phyloP scores from a whole-genome alignment of 2,329 filamentous ascomycete genomes.

The Epichloe gansuensis region DNA sequence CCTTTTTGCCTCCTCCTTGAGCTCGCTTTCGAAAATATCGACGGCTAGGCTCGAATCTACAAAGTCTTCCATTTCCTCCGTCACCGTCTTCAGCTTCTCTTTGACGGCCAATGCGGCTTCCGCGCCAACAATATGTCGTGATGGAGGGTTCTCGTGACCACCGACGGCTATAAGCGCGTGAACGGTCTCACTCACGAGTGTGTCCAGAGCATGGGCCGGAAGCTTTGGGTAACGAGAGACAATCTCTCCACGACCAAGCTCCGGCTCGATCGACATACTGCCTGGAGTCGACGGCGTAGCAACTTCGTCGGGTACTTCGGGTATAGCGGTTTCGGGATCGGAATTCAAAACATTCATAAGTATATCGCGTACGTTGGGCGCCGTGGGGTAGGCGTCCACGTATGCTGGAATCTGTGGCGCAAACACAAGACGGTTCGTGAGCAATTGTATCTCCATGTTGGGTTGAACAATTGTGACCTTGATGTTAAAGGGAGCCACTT shows the following conservation, averaged over 20 bases:
- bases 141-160: constrained; percentile 89
- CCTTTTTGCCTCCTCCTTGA: constrained; percentile 37
- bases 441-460: constrained; percentile 77
- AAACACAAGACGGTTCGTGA: constrained; percentile 78
- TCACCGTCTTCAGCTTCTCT: constrained; percentile 92
- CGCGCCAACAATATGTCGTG: constrained; percentile 82
- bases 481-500: constrained; percentile 93
- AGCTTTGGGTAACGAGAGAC: constrained; percentile 63
- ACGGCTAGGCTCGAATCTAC: constrained; percentile 79
- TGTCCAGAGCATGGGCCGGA: constrained; percentile 52
- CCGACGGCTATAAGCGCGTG: constrained; percentile 85
- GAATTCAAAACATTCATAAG: constrained; percentile 66
- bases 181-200: constrained; percentile 75
- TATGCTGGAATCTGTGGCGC: constrained; percentile 58
- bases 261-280: constrained; percentile 20
- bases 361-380: constrained; percentile 73
- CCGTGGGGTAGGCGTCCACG: constrained; percentile 32
- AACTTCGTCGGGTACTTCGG: constrained; percentile 16
- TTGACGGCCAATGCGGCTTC: constrained; percentile 82
- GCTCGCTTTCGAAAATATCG: constrained; percentile 54
- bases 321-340: constrained; percentile 50
- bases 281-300: constrained; percentile 19
- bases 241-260: constrained; percentile 29
- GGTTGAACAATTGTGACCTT: constrained; percentile 93
- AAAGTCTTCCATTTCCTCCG: constrained; percentile 92